Base-by-base conservation (phyloP, 2,329 filamentous ascomycete species). In the Huntiella savannae region DNA sequence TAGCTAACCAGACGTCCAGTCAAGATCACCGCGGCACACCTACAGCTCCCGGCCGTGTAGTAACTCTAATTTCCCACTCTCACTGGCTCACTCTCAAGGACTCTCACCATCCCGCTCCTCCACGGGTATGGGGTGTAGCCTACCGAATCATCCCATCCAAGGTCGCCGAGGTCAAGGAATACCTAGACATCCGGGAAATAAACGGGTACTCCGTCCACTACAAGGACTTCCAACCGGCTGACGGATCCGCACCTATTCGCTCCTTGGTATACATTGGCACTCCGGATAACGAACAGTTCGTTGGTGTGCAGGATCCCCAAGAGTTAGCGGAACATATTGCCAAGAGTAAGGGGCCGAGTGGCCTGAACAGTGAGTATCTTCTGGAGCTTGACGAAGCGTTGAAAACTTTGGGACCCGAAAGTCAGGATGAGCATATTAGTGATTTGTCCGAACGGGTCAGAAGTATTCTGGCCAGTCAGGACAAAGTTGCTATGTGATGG, bases 181-280 rank as follows among this genome's bases (percentile, higher is more conserved):
- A 95, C 60, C 82, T 98, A 41, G 87, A 96, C 61, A 88, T 95
- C 53, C 79, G 91, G 40, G 91, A 98, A 63, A 94, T 96, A 58
- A 94, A 96, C 63, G 91, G 91, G 19, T 98, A 98, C 63, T 83
- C 79, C 46, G 92, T 94, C 53, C 87, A 95, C 62, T 84, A 86
- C 61, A 84, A 86, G 22, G 76, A 81, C 0, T 95, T 96, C 60
- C 69, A 87, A 55, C 77, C 79, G 5, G 58, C 61, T 37, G 60
- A 65, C 52, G 57, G 57, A 19, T 56, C 58, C 11, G 47, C 57
- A 3, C 54, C 62, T 15, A 70, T 75, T 55, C 61, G 58, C 46
- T 69, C 71, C 49, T 73, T 95, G 52, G 84, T 93, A 1, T 98
- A 98, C 61, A 96, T 98, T 57, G 91, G 91, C 16, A 82, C 92